These are phyloP conservation scores for Tylopilus plumbeoviolaceoides DNA, from an alignment of 768 basidiomycete species.

Conservation along the genomic window DNA sequence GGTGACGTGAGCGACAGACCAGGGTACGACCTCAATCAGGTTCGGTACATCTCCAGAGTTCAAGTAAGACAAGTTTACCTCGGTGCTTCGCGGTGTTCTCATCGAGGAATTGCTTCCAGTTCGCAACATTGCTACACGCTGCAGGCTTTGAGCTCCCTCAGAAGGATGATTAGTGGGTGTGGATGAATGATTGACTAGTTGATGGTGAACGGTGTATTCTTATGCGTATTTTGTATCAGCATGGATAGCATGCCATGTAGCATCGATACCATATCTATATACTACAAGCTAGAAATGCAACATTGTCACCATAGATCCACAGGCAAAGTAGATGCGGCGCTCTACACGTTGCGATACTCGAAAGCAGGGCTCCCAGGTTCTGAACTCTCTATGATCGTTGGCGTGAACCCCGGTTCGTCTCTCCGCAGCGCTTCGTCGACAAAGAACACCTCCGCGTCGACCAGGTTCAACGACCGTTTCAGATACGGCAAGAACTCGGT, in stretches of 20 bases:
- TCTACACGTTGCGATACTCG: conserved; percentile 75
- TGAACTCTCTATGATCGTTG: conserved; percentile 72
- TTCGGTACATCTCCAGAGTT: conserved; percentile 82
- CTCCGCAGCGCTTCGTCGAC: conserved; percentile 64
- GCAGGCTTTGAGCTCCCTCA: conserved; percentile 51
- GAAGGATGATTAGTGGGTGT: not conserved
- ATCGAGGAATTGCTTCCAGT: conserved; percentile 34
- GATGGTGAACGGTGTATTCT: not conserved
- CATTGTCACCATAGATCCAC: not conserved
- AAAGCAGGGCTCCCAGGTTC: conserved; percentile 87
- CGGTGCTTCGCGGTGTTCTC: not conserved
- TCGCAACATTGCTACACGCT: conserved; percentile 66
- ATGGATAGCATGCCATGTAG: not conserved
- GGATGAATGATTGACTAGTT: not conserved
- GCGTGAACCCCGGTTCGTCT: conserved; percentile 54
- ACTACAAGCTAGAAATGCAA: not conserved
- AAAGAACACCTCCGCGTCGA: conserved; percentile 64
- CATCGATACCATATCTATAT: not conserved
- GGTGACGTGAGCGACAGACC: conserved; percentile 77
- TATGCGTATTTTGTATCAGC: conserved; percentile 1
- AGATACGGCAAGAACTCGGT: conserved; percentile 72
- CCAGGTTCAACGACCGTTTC: conserved; percentile 67
- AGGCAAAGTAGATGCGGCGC: not conserved
- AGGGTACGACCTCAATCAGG: conserved; percentile 81
- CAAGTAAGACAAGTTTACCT: conserved; percentile 46